These are phyloP conservation scores for Scutellaria minor DNA, from an alignment of 257 asterid species.

Conservation along the genomic window DNA sequence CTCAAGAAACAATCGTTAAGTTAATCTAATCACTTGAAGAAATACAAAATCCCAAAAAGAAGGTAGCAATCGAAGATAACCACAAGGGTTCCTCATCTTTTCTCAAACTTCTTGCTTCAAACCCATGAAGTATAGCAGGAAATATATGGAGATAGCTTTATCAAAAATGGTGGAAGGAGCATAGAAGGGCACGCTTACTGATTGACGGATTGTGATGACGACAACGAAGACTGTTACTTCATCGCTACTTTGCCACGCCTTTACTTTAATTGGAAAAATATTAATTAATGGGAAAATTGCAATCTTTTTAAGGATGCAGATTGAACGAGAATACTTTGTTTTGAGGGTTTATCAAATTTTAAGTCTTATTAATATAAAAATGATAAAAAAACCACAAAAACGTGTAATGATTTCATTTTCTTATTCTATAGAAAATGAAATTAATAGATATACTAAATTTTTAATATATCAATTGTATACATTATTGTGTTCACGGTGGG, in stretches of 20 bases:
- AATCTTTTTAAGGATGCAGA: neutral
- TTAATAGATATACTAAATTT: too few relatives aligned
- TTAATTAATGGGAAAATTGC: neutral
- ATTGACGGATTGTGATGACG: constrained; percentile 24
- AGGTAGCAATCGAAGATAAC: neutral
- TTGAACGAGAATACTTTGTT: too few relatives aligned
- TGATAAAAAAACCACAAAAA: too few relatives aligned
- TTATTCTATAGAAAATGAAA: too few relatives aligned
- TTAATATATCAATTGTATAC: too few relatives aligned
- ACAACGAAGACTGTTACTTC: constrained; percentile 27
- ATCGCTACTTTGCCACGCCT: constrained; percentile 16
- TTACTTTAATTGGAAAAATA: neutral
- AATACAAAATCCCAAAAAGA: neutral
- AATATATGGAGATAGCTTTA: constrained; percentile 1
- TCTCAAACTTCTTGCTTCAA: neutral
- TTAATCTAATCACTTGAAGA: neutral
- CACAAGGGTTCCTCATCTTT: constrained; percentile 23
- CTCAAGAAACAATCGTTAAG: neutral
- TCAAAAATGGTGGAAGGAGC: constrained; percentile 21
- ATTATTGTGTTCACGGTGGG: too few relatives aligned
- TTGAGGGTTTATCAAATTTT: too few relatives aligned
- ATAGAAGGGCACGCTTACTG: constrained; percentile 33
- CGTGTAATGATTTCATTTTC: too few relatives aligned
- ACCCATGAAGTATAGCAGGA: constrained; percentile 2
- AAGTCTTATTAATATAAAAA: too few relatives aligned